Evolutionary conservation across 225 moss, liverwort and hornwort genomes (phyloP).

Genomic region (Bryoerythrophyllum caledonicum): DNA sequence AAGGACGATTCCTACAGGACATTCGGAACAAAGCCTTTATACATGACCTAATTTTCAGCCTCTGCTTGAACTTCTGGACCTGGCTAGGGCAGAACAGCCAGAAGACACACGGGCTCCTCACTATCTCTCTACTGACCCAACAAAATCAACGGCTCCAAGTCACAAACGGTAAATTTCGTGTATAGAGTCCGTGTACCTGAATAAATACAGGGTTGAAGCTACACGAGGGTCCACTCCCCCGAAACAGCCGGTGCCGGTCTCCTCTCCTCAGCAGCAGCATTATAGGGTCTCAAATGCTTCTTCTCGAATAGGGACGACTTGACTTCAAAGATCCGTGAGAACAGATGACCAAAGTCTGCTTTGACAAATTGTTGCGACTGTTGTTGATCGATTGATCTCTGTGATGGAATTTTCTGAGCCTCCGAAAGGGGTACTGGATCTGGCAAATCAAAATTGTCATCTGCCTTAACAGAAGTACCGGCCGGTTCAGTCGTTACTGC

Average conservation of each 20-base stretch:
- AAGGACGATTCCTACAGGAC: conserved; percentile 21
- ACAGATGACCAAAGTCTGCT: conserved; percentile 33
- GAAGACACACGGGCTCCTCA: conserved; percentile 12
- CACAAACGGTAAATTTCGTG: conserved; percentile 7
- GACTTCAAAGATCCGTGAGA: conserved; percentile 43
- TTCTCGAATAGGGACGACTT: conserved; percentile 47
- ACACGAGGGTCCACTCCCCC: conserved; percentile 51
- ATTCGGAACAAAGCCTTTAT: conserved; percentile 22
- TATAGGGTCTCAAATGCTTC: conserved; percentile 28
- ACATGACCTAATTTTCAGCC: conserved; percentile 15
- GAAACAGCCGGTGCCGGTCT: conserved; percentile 38
- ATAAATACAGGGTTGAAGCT: conserved; percentile 28
- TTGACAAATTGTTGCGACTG: conserved; percentile 30
- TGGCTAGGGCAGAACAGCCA: background rate
- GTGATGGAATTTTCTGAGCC: conserved; percentile 18
- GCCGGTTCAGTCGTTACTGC: background rate
- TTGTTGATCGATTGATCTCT: conserved; percentile 25
- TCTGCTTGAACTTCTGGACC: conserved; percentile 14
- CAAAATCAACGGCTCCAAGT: conserved; percentile 20
- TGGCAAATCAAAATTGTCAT: conserved; percentile 21
- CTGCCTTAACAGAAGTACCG: background rate
- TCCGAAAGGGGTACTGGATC: conserved; percentile 31
- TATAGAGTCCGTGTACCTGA: conserved; percentile 4
- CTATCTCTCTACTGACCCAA: conserved; percentile 16
- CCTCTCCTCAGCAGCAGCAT: conserved; percentile 15